phyloP scores from a whole-genome alignment of 2,329 filamentous ascomycete genomes.

The Lecanicillium sp. region DNA sequence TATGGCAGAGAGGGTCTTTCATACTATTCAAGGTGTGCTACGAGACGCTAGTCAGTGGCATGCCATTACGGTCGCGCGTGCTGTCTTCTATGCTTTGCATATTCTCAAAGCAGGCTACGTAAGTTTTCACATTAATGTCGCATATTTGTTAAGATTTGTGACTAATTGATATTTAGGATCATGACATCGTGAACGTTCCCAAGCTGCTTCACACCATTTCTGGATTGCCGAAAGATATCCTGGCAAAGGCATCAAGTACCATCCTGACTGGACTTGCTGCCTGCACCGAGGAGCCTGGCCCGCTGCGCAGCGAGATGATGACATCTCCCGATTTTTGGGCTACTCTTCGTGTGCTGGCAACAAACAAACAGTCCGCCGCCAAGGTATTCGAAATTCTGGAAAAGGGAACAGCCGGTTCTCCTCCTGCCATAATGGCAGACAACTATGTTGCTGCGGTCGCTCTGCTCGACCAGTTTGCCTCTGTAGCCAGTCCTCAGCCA shows the following conservation, averaged over 20 bases:
- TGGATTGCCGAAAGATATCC: conserved; percentile 68
- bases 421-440: conserved; percentile 81
- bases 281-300: conserved; percentile 70
- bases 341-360: conserved; percentile 69
- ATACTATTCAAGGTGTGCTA: conserved; percentile 72
- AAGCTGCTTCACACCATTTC: conserved; percentile 89
- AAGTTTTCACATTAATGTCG: too few species aligned
- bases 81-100: conserved; percentile 78
- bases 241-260: conserved; percentile 68
- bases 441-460: conserved; percentile 88
- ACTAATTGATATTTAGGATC: conserved; percentile 48
- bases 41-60: conserved; percentile 75
- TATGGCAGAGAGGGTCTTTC: conserved; percentile 73
- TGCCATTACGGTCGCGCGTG: conserved; percentile 72
- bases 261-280: conserved; percentile 71
- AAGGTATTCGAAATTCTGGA: conserved; percentile 85
- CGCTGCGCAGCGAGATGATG: conserved; percentile 84
- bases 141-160: neutral
- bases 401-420: conserved; percentile 63
- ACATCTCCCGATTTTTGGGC: conserved; percentile 97
- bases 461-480: conserved; percentile 84
- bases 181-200: conserved; percentile 85
- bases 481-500: conserved; percentile 67
- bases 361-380: conserved; percentile 60
- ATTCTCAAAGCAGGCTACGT: conserved; percentile 80